phyloP scores from a whole-genome alignment of 371 early-diverging fungal species.

The Entomophthora muscae region DNA sequence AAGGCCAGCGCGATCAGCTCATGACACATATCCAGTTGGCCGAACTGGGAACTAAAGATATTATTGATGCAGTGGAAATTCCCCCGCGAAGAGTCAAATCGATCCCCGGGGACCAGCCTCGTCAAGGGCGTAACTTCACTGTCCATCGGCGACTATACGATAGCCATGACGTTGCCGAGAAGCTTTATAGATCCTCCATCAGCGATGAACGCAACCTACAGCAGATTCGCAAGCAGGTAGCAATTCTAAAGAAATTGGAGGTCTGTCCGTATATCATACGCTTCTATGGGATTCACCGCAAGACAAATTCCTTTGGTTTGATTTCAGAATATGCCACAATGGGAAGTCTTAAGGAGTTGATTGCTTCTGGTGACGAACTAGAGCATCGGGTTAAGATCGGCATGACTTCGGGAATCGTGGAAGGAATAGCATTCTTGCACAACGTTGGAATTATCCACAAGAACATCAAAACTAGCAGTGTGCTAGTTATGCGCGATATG shows the following conservation, averaged over 20 bases:
- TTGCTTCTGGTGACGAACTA: background rate
- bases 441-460: constrained; percentile 19
- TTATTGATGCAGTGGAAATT: constrained; percentile 16
- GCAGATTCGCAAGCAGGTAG: constrained; percentile 17
- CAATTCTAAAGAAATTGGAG: constrained; percentile 19
- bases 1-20: background rate
- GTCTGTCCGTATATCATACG: constrained; percentile 16
- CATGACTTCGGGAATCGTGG: background rate
- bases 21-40: background rate
- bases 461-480: constrained; percentile 17
- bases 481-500: constrained; percentile 13
- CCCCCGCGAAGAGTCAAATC: constrained; percentile 13
- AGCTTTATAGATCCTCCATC: constrained; percentile 15
- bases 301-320: constrained; percentile 15
- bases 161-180: constrained; percentile 18
- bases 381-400: background rate
- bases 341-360: constrained; percentile 4
- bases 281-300: constrained; percentile 17
- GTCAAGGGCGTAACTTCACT: constrained; percentile 16
- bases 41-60: constrained; percentile 9
- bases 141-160: constrained; percentile 17
- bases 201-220: constrained; percentile 15
- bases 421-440: constrained; percentile 2
- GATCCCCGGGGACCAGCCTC: constrained; percentile 15
- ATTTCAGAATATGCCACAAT: constrained; percentile 17